Evolutionary conservation across 2,329 filamentous ascomycete species (phyloP).

Genomic region (Aureobasidium sp.): DNA sequence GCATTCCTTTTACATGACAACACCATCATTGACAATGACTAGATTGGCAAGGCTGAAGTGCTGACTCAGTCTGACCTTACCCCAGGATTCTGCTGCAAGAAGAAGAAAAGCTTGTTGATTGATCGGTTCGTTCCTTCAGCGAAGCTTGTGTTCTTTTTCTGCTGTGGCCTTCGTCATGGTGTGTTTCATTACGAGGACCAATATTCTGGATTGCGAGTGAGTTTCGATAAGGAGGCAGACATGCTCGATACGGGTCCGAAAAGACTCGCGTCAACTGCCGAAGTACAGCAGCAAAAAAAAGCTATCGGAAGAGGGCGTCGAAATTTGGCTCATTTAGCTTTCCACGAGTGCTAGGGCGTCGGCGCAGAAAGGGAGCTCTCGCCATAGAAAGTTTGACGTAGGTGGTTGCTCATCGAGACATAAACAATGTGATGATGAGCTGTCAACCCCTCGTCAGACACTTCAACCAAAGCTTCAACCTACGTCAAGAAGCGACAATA

Average conservation of each 20-base stretch:
- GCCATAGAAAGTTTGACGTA: conserved; percentile 5
- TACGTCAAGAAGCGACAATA: background rate
- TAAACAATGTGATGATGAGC: background rate
- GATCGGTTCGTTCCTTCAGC: background rate
- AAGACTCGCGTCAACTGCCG: conserved; percentile 1
- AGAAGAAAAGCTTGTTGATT: conserved; percentile 9
- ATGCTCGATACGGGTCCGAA: background rate
- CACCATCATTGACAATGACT: too few species aligned
- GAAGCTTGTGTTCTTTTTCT: background rate
- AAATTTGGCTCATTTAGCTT: background rate
- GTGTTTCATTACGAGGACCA: background rate
- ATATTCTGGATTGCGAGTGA: background rate
- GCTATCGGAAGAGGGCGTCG: background rate
- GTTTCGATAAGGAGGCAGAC: background rate
- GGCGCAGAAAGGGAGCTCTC: background rate
- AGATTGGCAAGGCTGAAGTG: background rate
- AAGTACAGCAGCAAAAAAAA: background rate
- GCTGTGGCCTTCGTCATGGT: too few species aligned
- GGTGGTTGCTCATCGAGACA: conserved; percentile 13
- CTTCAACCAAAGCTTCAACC: background rate
- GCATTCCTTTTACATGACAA: background rate
- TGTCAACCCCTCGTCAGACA: background rate
- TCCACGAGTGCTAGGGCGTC: background rate
- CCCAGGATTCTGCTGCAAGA: background rate
- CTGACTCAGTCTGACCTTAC: background rate